Percentiles rank a stretch among this genome's conserved stretches.
Conservation (phyloP, 23 red algal genomes). For the Gracilaria gracilis region DNA sequence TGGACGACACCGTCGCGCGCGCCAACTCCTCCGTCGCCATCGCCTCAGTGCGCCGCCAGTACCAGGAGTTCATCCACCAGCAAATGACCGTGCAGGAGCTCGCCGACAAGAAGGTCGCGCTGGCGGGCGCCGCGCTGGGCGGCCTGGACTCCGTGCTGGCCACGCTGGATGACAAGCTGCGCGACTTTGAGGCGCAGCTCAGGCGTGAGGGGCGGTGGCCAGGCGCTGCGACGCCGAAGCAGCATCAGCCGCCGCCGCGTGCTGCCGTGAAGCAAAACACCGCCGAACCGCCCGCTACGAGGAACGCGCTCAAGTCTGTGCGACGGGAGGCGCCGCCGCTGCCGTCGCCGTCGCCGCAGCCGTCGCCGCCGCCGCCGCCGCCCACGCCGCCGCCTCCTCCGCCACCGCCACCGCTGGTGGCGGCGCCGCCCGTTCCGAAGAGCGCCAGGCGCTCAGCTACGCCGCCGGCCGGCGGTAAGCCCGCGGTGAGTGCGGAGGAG, state of each 20-base stretch:
- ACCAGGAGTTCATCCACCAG: conserved; percentile 64
- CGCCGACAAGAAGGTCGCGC: conserved; percentile 61
- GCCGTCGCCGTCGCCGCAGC: not conserved
- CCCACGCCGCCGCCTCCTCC: not conserved
- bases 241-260: not conserved
- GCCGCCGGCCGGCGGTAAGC: not conserved
- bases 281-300: not conserved
- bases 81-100: conserved; percentile 43
- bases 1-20: conserved; percentile 33
- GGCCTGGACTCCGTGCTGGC: conserved; percentile 47
- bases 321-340: not conserved
- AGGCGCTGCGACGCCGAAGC: not conserved
- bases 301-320: not conserved
- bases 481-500: not conserved
- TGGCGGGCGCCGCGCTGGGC: conserved; percentile 67
- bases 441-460: not conserved
- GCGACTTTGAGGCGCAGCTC: conserved; percentile 87
- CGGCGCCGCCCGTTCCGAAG: not conserved
- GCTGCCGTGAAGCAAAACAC: not conserved
- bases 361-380: not conserved
- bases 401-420: not conserved
- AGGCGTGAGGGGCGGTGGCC: conserved; percentile 91
- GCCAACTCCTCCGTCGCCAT: conserved; percentile 34
- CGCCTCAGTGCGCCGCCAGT: conserved; percentile 39
- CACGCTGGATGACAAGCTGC: conserved; percentile 73